Conservation (phyloP, 192 early-diverging fungal species). For the Backusella mclennaniae region DNA sequence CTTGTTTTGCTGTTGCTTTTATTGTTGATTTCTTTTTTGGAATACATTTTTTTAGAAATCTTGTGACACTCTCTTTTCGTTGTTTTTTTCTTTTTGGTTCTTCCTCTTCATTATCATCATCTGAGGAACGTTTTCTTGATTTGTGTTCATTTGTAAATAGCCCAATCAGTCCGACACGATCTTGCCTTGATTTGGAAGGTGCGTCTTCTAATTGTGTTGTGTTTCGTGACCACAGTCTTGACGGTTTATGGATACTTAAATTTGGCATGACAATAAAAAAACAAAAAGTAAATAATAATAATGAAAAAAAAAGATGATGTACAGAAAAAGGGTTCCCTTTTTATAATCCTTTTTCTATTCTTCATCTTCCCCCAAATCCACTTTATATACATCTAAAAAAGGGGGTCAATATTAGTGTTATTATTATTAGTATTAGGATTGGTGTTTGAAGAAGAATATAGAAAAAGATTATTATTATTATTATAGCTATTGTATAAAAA, state of each 20-base stretch:
- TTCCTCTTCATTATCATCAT: too few relatives aligned
- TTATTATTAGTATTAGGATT: not conserved
- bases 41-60: not conserved
- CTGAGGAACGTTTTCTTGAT: not conserved
- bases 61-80: not conserved
- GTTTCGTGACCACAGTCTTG: slow-evolving; percentile 6
- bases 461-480: not conserved
- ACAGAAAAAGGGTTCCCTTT: slow-evolving; percentile 1
- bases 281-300: not conserved
- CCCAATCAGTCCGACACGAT: not conserved
- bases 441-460: not conserved
- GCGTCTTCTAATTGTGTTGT: not conserved
- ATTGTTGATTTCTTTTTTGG: not conserved
- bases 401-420: not conserved
- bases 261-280: not conserved
- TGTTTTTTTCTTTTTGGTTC: not conserved
- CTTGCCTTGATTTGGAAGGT: not conserved
- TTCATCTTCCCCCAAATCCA: not conserved
- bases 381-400: not conserved
- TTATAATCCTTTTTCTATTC: not conserved
- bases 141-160: not conserved
- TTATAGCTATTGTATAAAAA: not conserved
- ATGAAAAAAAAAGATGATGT: not conserved
- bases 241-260: slow-evolving; percentile 3
- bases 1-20: not conserved